Conservation (phyloP, 805 yeast genomes). For the Myxozyma melibiosi region DNA sequence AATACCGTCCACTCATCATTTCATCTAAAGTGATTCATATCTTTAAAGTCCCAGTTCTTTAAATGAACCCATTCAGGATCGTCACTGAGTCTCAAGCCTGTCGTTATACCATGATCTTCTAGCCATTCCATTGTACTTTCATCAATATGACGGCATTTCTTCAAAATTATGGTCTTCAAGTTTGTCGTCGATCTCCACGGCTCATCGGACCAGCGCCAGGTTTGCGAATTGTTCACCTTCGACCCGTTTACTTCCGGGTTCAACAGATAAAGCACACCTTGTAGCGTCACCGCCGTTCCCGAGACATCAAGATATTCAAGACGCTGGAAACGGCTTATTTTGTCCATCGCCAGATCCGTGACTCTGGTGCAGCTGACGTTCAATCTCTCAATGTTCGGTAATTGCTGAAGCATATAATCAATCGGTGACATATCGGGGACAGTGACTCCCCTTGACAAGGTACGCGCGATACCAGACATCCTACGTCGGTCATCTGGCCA, state of each 20-base stretch:
- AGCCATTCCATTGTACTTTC: neutral
- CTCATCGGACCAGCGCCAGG: neutral
- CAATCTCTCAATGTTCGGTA: constrained; percentile 5
- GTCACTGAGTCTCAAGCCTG: neutral
- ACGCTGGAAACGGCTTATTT: neutral
- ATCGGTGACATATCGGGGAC: neutral
- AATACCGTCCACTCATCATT: no score
- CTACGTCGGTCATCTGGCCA: constrained; percentile 4
- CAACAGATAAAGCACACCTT: neutral
- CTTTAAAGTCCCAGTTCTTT: neutral
- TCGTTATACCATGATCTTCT: constrained; percentile 4
- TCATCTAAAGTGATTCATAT: neutral
- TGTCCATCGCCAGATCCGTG: constrained; percentile 1
- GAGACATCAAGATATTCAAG: constrained; percentile 12
- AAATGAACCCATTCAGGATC: constrained; percentile 7
- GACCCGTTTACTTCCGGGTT: neutral
- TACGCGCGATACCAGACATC: neutral
- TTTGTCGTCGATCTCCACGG: neutral
- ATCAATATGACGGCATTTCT: neutral
- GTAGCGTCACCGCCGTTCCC: constrained; percentile 1
- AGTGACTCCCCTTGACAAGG: neutral
- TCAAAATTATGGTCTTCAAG: constrained; percentile 4
- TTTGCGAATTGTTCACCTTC: neutral
- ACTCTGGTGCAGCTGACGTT: constrained; percentile 11
- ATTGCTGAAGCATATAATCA: constrained; percentile 2